phyloP scores from a whole-genome alignment of 768 basidiomycete genomes.

The Coprinopsis cinerea region DNA sequence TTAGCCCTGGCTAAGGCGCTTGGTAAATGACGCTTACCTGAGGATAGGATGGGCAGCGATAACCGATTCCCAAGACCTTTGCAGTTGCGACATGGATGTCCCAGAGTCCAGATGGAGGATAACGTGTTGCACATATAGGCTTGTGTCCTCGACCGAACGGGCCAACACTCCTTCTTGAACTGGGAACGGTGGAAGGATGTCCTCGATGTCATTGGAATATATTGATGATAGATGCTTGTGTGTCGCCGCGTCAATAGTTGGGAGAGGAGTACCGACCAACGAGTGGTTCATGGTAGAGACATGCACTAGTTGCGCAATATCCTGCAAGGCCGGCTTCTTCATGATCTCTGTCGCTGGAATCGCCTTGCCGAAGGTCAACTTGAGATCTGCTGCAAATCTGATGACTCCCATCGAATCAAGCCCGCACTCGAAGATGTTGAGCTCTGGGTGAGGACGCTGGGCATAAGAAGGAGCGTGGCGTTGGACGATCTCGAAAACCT shows the following conservation, averaged over 20 bases:
- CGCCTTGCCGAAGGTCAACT: constrained; percentile 14
- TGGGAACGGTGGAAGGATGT: constrained; percentile 35
- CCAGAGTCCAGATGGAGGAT: constrained; percentile 23
- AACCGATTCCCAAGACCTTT: constrained; percentile 28
- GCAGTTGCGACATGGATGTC: constrained; percentile 19
- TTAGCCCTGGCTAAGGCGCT: neutral
- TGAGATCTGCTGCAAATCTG: constrained; percentile 22
- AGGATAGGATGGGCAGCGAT: constrained; percentile 22
- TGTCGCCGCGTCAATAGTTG: neutral
- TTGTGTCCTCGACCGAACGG: constrained; percentile 29
- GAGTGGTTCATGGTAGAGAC: neutral
- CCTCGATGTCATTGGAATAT: constrained; percentile 19
- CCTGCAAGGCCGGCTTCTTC: constrained; percentile 22
- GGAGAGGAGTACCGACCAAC: neutral
- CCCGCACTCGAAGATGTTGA: constrained; percentile 27
- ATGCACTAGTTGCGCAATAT: constrained; percentile 16
- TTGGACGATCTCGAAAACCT: constrained; percentile 19
- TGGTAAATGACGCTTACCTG: constrained; percentile 15
- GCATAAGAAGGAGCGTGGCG: constrained; percentile 17
- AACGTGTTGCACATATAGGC: constrained; percentile 41
- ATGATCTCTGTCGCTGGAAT: constrained; percentile 25
- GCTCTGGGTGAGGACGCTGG: constrained; percentile 16
- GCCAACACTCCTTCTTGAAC: constrained; percentile 44
- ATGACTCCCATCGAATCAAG: constrained; percentile 27
- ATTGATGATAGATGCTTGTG: constrained; percentile 12